phyloP scores from a whole-genome alignment of 2,329 filamentous ascomycete genomes.

The Aspergillus niger region DNA sequence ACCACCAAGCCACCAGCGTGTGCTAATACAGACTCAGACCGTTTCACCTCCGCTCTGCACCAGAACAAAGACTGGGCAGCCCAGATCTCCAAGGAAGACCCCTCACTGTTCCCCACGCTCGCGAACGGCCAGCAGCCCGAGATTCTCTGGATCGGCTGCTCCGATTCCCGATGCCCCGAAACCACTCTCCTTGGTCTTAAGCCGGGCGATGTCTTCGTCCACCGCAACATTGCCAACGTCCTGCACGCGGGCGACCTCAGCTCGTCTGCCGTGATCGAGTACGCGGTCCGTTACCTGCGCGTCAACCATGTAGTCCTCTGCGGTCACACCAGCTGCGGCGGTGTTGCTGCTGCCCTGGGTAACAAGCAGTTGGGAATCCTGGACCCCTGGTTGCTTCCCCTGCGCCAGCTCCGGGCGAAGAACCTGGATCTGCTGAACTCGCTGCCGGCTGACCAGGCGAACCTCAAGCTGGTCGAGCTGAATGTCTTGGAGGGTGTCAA shows the following conservation, averaged over 20 bases:
- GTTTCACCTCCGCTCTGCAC: slow-evolving; percentile 64
- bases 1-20: slow-evolving; percentile 23
- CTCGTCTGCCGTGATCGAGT: slow-evolving; percentile 75
- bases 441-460: slow-evolving; percentile 53
- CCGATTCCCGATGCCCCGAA: slow-evolving; percentile 81
- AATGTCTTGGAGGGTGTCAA: slow-evolving; percentile 72
- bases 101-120: slow-evolving; percentile 69
- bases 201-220: slow-evolving; percentile 83
- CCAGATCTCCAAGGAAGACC: slow-evolving; percentile 65
- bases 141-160: slow-evolving; percentile 81
- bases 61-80: slow-evolving; percentile 72
- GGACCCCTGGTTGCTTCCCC: slow-evolving; percentile 63
- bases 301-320: slow-evolving; percentile 65
- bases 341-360: slow-evolving; percentile 58
- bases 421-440: slow-evolving; percentile 54
- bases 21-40: slow-evolving; percentile 47
- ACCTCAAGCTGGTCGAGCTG: slow-evolving; percentile 69
- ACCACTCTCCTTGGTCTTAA: slow-evolving; percentile 76
- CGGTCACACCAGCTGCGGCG: slow-evolving; percentile 63
- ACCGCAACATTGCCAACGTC: slow-evolving; percentile 89
- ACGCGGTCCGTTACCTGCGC: slow-evolving; percentile 70
- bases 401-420: slow-evolving; percentile 57
- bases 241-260: slow-evolving; percentile 75
- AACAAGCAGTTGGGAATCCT: slow-evolving; percentile 61
- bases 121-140: slow-evolving; percentile 65